These are phyloP conservation scores for Dactylellina leptospora DNA, from an alignment of 2,329 filamentous ascomycete species.

Conservation along the genomic window DNA sequence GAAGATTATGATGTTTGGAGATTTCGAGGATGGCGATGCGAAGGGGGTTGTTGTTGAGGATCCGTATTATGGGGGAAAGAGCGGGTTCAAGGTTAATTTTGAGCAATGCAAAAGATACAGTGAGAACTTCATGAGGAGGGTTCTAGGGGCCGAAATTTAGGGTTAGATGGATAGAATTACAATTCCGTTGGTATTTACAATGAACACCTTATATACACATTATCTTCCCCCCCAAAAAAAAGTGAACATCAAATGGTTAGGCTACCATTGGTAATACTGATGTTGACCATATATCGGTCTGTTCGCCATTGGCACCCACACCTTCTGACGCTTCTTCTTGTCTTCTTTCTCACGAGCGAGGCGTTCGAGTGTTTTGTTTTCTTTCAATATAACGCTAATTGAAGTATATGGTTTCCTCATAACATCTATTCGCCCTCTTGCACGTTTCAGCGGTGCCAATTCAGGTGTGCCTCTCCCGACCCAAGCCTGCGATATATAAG, in stretches of 20 bases:
- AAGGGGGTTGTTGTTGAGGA: constrained; percentile 79
- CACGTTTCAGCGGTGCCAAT: constrained; percentile 73
- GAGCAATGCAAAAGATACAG: constrained; percentile 82
- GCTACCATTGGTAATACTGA: constrained; percentile 88
- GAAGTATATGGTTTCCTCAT: constrained; percentile 77
- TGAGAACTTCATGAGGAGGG: constrained; percentile 74
- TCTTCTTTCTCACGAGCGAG: constrained; percentile 79
- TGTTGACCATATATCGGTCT: constrained; percentile 82
- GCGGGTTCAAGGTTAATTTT: constrained; percentile 86
- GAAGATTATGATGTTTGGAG: constrained; percentile 81
- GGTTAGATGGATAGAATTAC: constrained; percentile 15
- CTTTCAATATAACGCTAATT: constrained; percentile 84
- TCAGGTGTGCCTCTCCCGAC: constrained; percentile 78
- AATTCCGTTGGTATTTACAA: constrained; percentile 1
- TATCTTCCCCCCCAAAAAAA: background rate
- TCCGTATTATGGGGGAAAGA: constrained; percentile 87
- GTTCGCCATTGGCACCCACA: constrained; percentile 89
- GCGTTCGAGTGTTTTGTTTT: constrained; percentile 87
- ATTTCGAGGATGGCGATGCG: constrained; percentile 68
- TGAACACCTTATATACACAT: constrained; percentile 28
- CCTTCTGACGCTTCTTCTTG: constrained; percentile 76
- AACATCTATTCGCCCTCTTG: constrained; percentile 74
- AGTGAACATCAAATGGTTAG: background rate
- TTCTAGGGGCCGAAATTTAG: constrained; percentile 61
- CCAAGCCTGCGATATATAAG: constrained; percentile 95